phyloP scores from a whole-genome alignment of 768 basidiomycete genomes.

The Rhodocollybia butyracea region DNA sequence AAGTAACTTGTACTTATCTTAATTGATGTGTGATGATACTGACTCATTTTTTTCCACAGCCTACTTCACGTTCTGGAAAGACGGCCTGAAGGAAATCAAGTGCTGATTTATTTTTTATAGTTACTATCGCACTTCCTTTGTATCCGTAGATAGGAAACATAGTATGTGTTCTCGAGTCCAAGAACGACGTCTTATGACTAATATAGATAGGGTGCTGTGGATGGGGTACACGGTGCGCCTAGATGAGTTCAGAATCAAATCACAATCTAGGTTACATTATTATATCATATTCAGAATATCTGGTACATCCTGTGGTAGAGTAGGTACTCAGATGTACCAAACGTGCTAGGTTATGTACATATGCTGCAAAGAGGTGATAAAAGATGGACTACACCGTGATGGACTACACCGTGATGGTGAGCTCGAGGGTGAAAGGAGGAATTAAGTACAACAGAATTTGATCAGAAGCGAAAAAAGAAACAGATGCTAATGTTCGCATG shows the following conservation, averaged over 20 bases:
- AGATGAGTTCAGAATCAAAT: no score
- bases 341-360: neutral
- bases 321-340: neutral
- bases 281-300: no score
- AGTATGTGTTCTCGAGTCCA: neutral
- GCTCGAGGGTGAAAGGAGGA: neutral
- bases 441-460: no score
- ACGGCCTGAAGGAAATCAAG: conserved; percentile 84
- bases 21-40: conserved; percentile 8
- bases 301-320: no score
- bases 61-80: conserved; percentile 94
- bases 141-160: neutral
- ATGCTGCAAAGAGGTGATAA: neutral
- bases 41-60: conserved; percentile 45
- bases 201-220: no score
- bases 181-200: no score
- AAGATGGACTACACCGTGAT: neutral
- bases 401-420: neutral
- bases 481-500: no score
- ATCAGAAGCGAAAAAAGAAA: no score
- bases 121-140: neutral
- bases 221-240: no score
- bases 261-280: no score
- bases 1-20: conserved; percentile 25
- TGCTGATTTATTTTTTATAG: conserved; percentile 24